Base-by-base conservation (phyloP, 2,329 filamentous ascomycete genomes). In the Phaeophleospora eucalypticola region DNA sequence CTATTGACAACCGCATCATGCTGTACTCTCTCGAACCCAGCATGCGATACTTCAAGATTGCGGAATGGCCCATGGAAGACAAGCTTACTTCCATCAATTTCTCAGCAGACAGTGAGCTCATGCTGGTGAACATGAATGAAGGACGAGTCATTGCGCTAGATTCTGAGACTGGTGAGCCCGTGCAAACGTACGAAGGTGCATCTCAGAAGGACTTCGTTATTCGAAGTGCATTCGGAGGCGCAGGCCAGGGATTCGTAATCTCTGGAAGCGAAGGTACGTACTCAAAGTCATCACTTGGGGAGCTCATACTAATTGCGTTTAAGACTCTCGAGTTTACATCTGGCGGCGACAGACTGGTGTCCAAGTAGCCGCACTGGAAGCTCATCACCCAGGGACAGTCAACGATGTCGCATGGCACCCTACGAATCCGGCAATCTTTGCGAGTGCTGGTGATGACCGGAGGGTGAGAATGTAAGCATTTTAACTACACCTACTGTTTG, bases 321-420 rank as follows among this genome's bases (percentile, higher is more conserved):
- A 46, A 83, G 82, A 85, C 66, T 80, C 80, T 2, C 77, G 79
- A 46, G 79, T 97, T 35, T 85, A 89, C 64, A 87, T 98, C 51
- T 97, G 90, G 89, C 87, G 95, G 66, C 93, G 89, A 66, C 84
- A 83, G 46, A 88, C 86, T 29, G 89, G 88, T 4, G 75, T 78
- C 4, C 75, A 85, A 1, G 81, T 98, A 4, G 87, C 89, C 61
- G 83, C 80, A 39, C 73, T 97, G 2, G 78, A 82, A 24, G 90
- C 83, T 0, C 91, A 97, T 59, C 71, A 74, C 4, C 77, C 79
- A 10, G 84, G 89, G 27, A 84, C 81, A 50, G 91, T 93, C 54
- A 97, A 96, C 64, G 81, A 88, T 6, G 86, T 94, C 32, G 79
- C 85, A 17, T 98, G 93, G 91, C 93, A 91, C 60, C 90, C 93